Conservation (phyloP, 2,329 filamentous ascomycete genomes). For the Aspergillus sp. region DNA sequence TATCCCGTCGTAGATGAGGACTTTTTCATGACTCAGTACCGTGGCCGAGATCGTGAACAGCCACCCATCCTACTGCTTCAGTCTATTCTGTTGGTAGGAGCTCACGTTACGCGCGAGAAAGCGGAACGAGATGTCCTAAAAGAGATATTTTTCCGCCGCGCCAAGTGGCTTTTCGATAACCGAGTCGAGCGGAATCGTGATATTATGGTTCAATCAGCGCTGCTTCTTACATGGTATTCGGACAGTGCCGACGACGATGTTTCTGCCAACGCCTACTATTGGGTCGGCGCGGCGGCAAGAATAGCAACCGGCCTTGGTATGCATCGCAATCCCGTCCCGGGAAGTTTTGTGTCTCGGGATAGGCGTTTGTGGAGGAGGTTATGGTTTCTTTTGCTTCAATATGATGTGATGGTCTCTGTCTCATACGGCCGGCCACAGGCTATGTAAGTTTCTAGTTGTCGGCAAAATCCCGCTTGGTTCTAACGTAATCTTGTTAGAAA, state of each 20-base stretch:
- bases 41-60: constrained; percentile 37
- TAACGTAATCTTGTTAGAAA: constrained; percentile 20
- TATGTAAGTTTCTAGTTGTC: constrained; percentile 27
- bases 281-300: constrained; percentile 45
- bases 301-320: constrained; percentile 48
- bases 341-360: constrained; percentile 32
- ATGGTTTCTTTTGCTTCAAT: constrained; percentile 38
- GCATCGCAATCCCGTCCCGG: constrained; percentile 37
- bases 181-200: constrained; percentile 47
- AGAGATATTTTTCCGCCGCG: constrained; percentile 42
- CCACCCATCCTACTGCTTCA: constrained; percentile 43
- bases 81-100: constrained; percentile 43
- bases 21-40: constrained; percentile 43
- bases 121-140: constrained; percentile 38
- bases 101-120: constrained; percentile 38
- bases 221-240: constrained; percentile 48
- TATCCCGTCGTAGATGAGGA: constrained; percentile 46
- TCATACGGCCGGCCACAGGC: constrained; percentile 45
- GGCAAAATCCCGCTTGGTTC: neutral
- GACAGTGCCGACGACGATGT: constrained; percentile 46
- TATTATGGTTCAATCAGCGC: constrained; percentile 45
- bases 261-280: constrained; percentile 44
- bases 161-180: constrained; percentile 45
- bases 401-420: constrained; percentile 35
- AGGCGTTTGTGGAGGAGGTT: constrained; percentile 36